Conservation (phyloP, 495 filamentous ascomycete species). For the Hyaloscypha variabilis region DNA sequence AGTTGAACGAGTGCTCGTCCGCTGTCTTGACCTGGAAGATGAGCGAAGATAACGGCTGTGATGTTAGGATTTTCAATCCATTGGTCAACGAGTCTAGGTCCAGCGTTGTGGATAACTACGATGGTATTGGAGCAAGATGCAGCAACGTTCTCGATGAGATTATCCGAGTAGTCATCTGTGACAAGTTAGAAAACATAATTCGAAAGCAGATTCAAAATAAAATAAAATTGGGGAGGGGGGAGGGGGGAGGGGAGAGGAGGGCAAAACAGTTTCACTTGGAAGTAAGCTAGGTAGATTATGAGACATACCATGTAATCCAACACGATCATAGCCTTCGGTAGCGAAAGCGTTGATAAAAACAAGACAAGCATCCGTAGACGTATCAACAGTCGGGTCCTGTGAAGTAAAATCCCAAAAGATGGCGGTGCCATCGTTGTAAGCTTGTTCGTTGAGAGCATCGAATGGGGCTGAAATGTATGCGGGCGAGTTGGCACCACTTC, state of each 20-base stretch:
- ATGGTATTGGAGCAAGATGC: constrained; percentile 60
- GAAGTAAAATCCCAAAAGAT: constrained; percentile 51
- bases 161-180: no score
- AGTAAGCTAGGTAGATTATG: no score
- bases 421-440: constrained; percentile 54
- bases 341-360: constrained; percentile 64
- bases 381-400: constrained; percentile 14
- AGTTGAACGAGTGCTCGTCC: constrained; percentile 57
- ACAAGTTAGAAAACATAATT: no score
- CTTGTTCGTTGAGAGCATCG: constrained; percentile 55
- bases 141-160: constrained; percentile 71
- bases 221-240: no score
- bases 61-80: constrained; percentile 64
- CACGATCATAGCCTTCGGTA: constrained; percentile 55
- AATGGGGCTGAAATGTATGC: constrained; percentile 49
- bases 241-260: no score
- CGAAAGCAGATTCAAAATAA: no score
- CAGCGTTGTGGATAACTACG: constrained; percentile 67
- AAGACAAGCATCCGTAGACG: constrained; percentile 64
- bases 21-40: constrained; percentile 63
- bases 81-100: constrained; percentile 67
- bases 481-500: constrained; percentile 18
- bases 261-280: no score
- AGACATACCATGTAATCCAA: no score
- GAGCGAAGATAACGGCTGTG: constrained; percentile 61